Evolutionary conservation across 306 rosid species (phyloP), one percentile per base, ranked within the genome.

Genomic region (Rosa multiflora): DNA sequence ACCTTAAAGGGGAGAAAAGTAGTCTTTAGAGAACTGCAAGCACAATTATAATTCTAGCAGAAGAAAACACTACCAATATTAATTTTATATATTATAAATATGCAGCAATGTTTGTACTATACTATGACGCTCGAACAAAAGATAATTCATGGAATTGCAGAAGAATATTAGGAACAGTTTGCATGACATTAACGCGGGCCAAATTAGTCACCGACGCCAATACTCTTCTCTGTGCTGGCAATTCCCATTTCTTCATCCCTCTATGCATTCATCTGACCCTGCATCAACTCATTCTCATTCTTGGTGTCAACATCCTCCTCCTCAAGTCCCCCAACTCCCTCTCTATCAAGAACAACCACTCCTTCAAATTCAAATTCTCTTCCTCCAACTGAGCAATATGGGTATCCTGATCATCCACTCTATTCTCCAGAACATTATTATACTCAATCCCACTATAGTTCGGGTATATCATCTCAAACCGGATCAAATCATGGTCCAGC

Each of bases 371-470:
- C 87, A 94, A 83, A 83, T 94, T 94, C 82, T 94, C 99, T 76
- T 94, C 97, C 88, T 94, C 97, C 88, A 94, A 74, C 51, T 94
- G 97, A 15, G 95, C 97, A 44, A 94, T 91, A 80, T 91, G 97
- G 5, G 93, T 88, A 81, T 92, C 97, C 85, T 94, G 98, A 89
- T 94, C 99, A 85, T 92, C 99, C 32, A 94, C 97, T 83, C 91
- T 84, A 78, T 91, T 94, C 86, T 91, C 97, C 81, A 91, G 78
- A 32, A 85, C 93, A 70, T 88, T 92, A 59, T 92, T 94, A 66
- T 94, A 82, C 56, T 92, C 97, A 44, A 44, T 91, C 70, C 94
- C 98, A 11, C 79, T 81, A 63, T 90, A 90, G 66, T 91, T 91
- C 5, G 96, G 97, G 83, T 88, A 89, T 46, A 94, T 88, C 97